Percentiles rank a stretch among this genome's conserved stretches.
phyloP scores from a whole-genome alignment of 2,329 filamentous ascomycete genomes.

The Aspergillus sp. region DNA sequence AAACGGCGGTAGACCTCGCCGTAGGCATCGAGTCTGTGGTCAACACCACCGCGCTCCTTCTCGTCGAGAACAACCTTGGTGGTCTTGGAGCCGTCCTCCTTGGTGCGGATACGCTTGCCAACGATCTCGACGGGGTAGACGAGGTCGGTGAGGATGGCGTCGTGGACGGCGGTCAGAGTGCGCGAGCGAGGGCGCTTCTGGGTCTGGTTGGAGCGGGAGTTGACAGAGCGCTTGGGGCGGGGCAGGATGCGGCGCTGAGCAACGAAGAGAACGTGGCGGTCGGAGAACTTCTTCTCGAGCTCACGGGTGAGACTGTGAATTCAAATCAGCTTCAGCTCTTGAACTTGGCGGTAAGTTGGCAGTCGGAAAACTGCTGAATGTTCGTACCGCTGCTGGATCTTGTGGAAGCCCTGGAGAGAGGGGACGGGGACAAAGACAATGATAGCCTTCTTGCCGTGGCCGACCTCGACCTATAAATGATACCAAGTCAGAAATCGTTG shows the following conservation, averaged over 20 bases:
- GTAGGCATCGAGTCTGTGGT: conserved; percentile 99
- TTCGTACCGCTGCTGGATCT: conserved; percentile 96
- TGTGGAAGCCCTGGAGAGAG: conserved; percentile 97
- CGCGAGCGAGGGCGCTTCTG: conserved; percentile 98
- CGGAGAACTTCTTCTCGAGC: conserved; percentile 99
- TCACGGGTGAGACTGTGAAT: conserved; percentile 84
- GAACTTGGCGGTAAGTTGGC: neutral
- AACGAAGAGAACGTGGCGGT: conserved; percentile 98
- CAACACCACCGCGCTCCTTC: conserved; percentile 99
- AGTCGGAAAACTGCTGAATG: conserved; percentile 8
- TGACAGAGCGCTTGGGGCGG: conserved; percentile 96
- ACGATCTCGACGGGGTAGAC: conserved; percentile 99
- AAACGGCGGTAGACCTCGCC: conserved; percentile 98
- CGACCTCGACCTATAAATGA: conserved; percentile 85
- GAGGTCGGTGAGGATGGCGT: conserved; percentile 94
- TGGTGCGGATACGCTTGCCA: conserved; percentile 96
- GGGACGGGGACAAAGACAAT: conserved; percentile 99
- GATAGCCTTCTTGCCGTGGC: conserved; percentile 99
- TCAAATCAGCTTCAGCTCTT: conserved; percentile 6
- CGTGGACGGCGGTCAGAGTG: conserved; percentile 97
- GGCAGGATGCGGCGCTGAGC: conserved; percentile 98
- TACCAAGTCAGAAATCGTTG: neutral
- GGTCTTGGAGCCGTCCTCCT: conserved; percentile 97
- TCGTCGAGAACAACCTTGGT: conserved; percentile 99
- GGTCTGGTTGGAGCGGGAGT: conserved; percentile 90